Conservation (phyloP, 2,329 filamentous ascomycete species). For the Fusarium lyarnte region DNA sequence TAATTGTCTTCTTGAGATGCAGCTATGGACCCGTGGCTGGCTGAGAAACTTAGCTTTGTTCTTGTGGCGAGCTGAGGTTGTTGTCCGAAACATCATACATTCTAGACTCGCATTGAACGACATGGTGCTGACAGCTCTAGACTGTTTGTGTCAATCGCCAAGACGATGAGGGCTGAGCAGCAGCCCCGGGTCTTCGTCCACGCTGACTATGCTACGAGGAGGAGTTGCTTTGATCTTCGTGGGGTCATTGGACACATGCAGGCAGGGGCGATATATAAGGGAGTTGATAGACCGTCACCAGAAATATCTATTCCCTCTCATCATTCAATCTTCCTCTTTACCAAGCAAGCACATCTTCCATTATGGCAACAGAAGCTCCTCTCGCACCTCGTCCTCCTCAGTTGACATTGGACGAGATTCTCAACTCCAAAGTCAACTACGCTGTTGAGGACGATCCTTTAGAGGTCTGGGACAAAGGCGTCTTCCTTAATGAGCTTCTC, state of each 20-base stretch:
- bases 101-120: not conserved
- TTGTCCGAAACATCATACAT: not conserved
- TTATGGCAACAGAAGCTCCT: not conserved
- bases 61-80: not conserved
- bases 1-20: accelerated
- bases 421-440: constrained; percentile 11
- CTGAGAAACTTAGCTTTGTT: not conserved
- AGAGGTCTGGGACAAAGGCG: constrained; percentile 23
- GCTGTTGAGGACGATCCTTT: constrained; percentile 6
- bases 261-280: not conserved
- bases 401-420: constrained; percentile 12
- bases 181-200: not conserved
- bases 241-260: accelerated
- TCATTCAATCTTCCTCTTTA: not conserved
- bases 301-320: not conserved
- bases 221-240: not conserved
- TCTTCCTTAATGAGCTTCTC: constrained; percentile 27
- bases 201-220: not conserved
- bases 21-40: not conserved
- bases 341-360: not conserved
- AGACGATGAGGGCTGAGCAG: not conserved
- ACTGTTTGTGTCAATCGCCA: no score
- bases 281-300: accelerated
- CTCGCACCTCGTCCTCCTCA: not conserved
- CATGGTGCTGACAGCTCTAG: not conserved